Conservation (phyloP, 345 rosid species). For the Euphorbia peplus region DNA sequence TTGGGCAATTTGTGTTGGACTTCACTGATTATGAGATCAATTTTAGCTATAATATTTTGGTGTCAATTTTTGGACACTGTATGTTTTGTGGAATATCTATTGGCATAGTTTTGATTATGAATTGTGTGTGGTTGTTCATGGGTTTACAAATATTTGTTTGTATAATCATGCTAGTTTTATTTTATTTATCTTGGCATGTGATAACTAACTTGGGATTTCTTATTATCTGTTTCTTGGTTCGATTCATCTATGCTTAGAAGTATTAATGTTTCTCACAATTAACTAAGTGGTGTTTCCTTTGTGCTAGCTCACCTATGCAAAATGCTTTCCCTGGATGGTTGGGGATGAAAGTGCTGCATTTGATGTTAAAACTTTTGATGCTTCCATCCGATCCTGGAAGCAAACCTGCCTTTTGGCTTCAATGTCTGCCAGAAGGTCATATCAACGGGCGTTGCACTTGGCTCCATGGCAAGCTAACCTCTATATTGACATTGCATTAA, state of each 20-base stretch:
- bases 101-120: not conserved
- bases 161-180: not conserved
- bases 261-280: not conserved
- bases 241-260: not conserved
- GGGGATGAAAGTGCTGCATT: slow-evolving; percentile 33
- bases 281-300: slow-evolving; percentile 14
- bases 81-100: not conserved
- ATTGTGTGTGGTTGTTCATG: not conserved
- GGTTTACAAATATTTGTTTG: not conserved
- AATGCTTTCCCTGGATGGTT: slow-evolving; percentile 72
- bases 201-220: not conserved
- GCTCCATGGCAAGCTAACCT: slow-evolving; percentile 90
- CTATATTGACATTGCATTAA: slow-evolving; percentile 68
- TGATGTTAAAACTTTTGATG: slow-evolving; percentile 38
- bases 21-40: not conserved
- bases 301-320: slow-evolving; percentile 67
- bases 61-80: not conserved
- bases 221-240: not conserved
- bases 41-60: not conserved
- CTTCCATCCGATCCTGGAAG: slow-evolving; percentile 70
- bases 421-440: slow-evolving; percentile 62
- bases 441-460: slow-evolving; percentile 76
- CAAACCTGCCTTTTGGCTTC: slow-evolving; percentile 54
- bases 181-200: not conserved
- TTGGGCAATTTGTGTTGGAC: not conserved